Conservation (phyloP, 805 yeast species). For the Cyberlindnera nakhonratchasimensis region DNA sequence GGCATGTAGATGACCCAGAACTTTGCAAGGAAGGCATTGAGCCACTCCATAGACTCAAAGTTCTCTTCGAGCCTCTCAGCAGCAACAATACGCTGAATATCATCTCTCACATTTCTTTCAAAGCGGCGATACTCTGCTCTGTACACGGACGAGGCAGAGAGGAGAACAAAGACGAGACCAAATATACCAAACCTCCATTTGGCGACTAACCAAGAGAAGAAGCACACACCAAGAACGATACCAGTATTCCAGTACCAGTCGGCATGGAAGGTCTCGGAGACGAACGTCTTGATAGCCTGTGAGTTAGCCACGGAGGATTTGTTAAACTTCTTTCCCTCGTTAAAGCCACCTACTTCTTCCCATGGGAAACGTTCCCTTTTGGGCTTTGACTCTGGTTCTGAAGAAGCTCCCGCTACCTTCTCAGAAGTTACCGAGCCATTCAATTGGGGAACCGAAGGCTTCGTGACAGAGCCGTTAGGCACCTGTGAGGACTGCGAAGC, state of each 20-base stretch:
- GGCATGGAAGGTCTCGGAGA: conserved; percentile 63
- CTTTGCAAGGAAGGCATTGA: conserved; percentile 70
- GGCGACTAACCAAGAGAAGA: conserved; percentile 68
- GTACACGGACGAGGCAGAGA: conserved; percentile 64
- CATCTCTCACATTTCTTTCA: conserved; percentile 71
- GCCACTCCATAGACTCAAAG: conserved; percentile 77
- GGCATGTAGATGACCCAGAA: conserved; percentile 92
- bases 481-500: conserved; percentile 2
- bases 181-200: conserved; percentile 61
- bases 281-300: conserved; percentile 50
- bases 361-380: conserved; percentile 32
- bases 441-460: not conserved
- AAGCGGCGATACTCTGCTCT: conserved; percentile 73
- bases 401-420: not conserved
- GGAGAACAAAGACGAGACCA: conserved; percentile 54
- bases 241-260: conserved; percentile 73
- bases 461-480: conserved; percentile 3
- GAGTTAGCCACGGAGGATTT: conserved; percentile 27
- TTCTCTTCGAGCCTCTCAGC: conserved; percentile 58
- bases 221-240: conserved; percentile 63
- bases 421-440: not conserved
- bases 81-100: conserved; percentile 63
- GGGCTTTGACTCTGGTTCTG: not conserved
- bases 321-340: conserved; percentile 26
- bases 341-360: conserved; percentile 31